A percentile compares a stretch with the other conserved stretches of the same genome.
phyloP scores from a whole-genome alignment of 2,329 filamentous ascomycete species.

The Microcera coccophila region DNA sequence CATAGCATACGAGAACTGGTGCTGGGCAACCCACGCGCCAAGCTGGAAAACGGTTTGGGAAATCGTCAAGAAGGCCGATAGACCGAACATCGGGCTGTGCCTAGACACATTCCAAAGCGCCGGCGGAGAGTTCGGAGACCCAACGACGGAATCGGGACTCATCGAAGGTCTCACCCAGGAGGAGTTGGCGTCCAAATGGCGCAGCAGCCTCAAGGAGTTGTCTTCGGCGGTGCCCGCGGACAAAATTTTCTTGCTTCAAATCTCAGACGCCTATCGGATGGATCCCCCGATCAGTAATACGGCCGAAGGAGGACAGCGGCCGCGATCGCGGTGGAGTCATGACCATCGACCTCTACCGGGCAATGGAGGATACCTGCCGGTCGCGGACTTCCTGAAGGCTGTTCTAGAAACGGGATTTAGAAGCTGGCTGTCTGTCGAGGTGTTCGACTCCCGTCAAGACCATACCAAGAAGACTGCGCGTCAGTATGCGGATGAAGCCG shows the following conservation, averaged over 20 bases:
- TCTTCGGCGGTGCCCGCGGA: constrained; percentile 55
- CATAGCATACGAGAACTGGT: constrained; percentile 78
- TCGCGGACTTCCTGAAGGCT: constrained; percentile 60
- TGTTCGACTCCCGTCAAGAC: constrained; percentile 51
- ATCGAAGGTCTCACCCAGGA: constrained; percentile 43
- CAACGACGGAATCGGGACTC: constrained; percentile 58
- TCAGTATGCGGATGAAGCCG: not conserved
- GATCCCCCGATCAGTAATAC: constrained; percentile 49
- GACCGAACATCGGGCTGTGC: constrained; percentile 67
- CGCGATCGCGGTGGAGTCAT: constrained; percentile 67
- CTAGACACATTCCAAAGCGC: constrained; percentile 75
- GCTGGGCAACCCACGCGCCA: constrained; percentile 69
- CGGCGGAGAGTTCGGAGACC: constrained; percentile 70
- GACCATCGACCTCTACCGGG: constrained; percentile 66
- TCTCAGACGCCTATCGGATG: constrained; percentile 69
- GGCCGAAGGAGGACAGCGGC: constrained; percentile 51
- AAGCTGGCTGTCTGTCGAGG: constrained; percentile 65
- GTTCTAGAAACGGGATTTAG: constrained; percentile 65
- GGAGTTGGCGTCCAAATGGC: constrained; percentile 49
- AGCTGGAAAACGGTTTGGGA: constrained; percentile 67
- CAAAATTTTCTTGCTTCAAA: constrained; percentile 72
- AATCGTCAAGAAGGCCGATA: constrained; percentile 59
- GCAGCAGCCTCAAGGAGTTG: constrained; percentile 54
- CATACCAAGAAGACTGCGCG: not conserved
- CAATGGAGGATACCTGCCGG: constrained; percentile 66